Conservation (phyloP, 176 grass and related monocot genomes). For the Eragrostis nindensis region DNA sequence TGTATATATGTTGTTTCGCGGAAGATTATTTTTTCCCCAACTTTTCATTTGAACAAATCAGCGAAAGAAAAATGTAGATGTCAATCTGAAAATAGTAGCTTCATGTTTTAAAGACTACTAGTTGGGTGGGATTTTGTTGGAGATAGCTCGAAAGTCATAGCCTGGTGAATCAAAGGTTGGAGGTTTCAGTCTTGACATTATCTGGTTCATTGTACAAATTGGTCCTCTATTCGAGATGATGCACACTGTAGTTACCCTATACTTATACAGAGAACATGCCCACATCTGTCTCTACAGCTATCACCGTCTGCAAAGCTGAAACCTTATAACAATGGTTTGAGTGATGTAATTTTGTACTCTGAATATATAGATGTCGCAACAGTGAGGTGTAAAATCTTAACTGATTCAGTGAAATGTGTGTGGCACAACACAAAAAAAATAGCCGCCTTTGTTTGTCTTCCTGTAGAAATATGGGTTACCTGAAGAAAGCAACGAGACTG, state of each 20-base stretch:
- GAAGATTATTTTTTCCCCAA: background rate
- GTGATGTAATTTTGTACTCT: background rate
- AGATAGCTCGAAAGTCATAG: background rate
- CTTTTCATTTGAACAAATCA: background rate
- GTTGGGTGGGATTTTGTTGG: background rate
- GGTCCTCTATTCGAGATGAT: background rate
- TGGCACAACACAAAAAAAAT: background rate
- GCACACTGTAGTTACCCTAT: background rate
- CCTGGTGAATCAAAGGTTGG: background rate
- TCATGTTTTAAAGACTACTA: background rate
- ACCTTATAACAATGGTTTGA: background rate
- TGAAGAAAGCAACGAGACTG: background rate
- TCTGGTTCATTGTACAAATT: background rate
- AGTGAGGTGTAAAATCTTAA: background rate
- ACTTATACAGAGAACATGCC: background rate
- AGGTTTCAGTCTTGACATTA: background rate
- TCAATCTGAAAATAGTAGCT: background rate
- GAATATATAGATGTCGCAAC: background rate
- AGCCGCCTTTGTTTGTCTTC: background rate
- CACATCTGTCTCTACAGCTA: background rate
- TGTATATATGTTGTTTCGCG: background rate
- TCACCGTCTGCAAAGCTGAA: background rate
- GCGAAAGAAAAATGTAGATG: background rate
- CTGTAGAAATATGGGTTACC: background rate
- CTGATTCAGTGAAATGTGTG: background rate